phyloP scores from a whole-genome alignment of 306 rosid species.

The Dalbergia oliveri region DNA sequence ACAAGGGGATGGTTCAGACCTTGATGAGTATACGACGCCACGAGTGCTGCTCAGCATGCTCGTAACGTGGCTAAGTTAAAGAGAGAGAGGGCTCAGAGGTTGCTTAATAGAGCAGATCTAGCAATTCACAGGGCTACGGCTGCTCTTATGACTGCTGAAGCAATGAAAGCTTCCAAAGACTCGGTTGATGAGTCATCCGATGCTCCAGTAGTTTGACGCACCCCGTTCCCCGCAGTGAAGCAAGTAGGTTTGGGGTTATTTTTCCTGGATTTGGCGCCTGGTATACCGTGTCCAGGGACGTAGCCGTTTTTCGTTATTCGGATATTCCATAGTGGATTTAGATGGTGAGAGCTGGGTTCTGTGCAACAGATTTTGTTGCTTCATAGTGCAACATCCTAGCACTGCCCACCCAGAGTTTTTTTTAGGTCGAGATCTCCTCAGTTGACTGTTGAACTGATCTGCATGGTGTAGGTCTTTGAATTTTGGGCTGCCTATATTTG shows the following conservation, averaged over 20 bases:
- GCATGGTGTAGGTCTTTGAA: constrained; percentile 62
- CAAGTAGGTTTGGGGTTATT: constrained; percentile 34
- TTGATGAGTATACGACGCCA: constrained; percentile 72
- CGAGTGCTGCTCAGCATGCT: constrained; percentile 73
- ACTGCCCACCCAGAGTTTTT: constrained; percentile 36
- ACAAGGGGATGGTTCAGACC: constrained; percentile 67
- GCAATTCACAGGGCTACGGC: constrained; percentile 88
- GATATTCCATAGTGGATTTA: constrained; percentile 48
- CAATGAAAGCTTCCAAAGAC: constrained; percentile 66
- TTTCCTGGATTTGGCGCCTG: constrained; percentile 53
- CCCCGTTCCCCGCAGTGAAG: too few species aligned
- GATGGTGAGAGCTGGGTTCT: constrained; percentile 44
- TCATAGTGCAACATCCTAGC: constrained; percentile 43
- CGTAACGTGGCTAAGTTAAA: constrained; percentile 69
- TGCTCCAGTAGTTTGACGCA: constrained; percentile 9
- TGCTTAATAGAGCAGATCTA: constrained; percentile 78
- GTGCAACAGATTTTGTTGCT: constrained; percentile 45
- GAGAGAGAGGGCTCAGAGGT: constrained; percentile 74
- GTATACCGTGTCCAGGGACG: constrained; percentile 49
- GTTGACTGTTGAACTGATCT: constrained; percentile 52
- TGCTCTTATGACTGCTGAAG: constrained; percentile 96
- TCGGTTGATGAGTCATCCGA: constrained; percentile 36
- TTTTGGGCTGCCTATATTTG: constrained; percentile 78
- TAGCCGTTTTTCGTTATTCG: constrained; percentile 40
- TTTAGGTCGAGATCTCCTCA: constrained; percentile 54